A percentile compares a stretch with the other conserved stretches of the same genome.
Evolutionary conservation across 352 stramenopile genomes (phyloP).

Genomic region (Phytophthora hybrid): DNA sequence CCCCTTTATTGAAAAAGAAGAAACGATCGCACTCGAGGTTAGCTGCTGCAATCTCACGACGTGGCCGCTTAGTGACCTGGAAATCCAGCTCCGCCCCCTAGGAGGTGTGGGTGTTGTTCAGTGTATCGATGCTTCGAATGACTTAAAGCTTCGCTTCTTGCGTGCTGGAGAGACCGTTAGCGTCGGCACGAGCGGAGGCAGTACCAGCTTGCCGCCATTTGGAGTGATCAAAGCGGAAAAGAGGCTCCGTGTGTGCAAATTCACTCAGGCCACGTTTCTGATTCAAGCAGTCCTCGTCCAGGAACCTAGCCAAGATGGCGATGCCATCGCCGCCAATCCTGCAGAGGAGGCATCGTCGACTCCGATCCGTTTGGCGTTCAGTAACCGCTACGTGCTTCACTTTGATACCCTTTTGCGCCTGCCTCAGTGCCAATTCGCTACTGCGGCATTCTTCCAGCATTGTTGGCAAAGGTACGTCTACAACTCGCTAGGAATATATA

Average conservation of each 20-base stretch:
- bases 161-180: conserved; percentile 44
- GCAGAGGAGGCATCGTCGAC: conserved; percentile 14
- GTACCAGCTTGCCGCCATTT: conserved; percentile 59
- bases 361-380: conserved; percentile 44
- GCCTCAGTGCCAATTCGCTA: conserved; percentile 42
- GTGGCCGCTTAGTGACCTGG: conserved; percentile 66
- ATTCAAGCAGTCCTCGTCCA: conserved; percentile 69
- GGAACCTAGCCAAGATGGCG: conserved; percentile 43
- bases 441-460: conserved; percentile 54
- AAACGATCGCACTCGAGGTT: conserved; percentile 59
- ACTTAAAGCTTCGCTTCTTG: conserved; percentile 65
- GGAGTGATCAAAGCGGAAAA: conserved; percentile 73
- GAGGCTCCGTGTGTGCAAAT: conserved; percentile 71
- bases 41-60: conserved; percentile 77
- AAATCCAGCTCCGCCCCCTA: conserved; percentile 63
- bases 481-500: background rate
- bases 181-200: conserved; percentile 41
- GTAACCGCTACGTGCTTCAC: conserved; percentile 55
- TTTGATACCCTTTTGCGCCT: conserved; percentile 60
- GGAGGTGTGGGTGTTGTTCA: conserved; percentile 48
- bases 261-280: conserved; percentile 57
- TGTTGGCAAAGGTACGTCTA: conserved; percentile 61
- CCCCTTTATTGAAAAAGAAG: conserved; percentile 46
- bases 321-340: conserved; percentile 11
- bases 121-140: conserved; percentile 63